A percentile compares a stretch with the other conserved stretches of the same genome.
phyloP scores from a whole-genome alignment of 352 stramenopile species.

The Pythium folliculosum region DNA sequence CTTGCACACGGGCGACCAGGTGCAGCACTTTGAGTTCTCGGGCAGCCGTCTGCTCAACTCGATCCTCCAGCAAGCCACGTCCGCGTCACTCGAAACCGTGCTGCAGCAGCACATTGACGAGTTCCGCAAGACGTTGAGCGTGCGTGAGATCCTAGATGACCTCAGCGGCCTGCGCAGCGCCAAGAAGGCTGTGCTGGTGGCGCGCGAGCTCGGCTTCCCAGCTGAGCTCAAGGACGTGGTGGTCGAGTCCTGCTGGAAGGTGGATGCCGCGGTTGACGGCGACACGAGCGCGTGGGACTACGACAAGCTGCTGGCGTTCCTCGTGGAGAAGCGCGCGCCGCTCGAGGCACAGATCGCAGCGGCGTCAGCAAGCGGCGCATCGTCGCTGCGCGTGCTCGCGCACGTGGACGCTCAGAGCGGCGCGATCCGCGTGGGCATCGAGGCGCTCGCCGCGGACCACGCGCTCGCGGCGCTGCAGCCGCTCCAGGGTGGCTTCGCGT shows the following conservation, averaged over 20 bases:
- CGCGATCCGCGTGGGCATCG: slow-evolving; percentile 54
- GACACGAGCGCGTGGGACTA: slow-evolving; percentile 51
- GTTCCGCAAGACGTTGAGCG: slow-evolving; percentile 50
- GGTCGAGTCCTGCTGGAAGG: slow-evolving; percentile 50
- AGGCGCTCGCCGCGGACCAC: slow-evolving; percentile 43
- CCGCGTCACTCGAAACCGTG: slow-evolving; percentile 50
- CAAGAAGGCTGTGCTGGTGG: slow-evolving; percentile 92
- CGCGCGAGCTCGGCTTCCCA: slow-evolving; percentile 91
- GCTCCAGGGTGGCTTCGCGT: slow-evolving; percentile 74
- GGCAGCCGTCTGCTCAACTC: slow-evolving; percentile 88
- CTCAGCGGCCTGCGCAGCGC: slow-evolving; percentile 87
- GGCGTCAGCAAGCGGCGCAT: slow-evolving; percentile 23
- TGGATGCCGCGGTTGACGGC: slow-evolving; percentile 22
- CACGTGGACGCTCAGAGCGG: slow-evolving; percentile 50
- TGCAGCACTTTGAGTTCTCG: slow-evolving; percentile 89
- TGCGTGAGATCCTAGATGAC: slow-evolving; percentile 91
- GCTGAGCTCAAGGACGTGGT: slow-evolving; percentile 71
- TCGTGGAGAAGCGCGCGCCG: slow-evolving; percentile 41
- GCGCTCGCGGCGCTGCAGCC: slow-evolving; percentile 65
- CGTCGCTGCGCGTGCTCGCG: slow-evolving; percentile 54
- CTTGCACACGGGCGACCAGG: slow-evolving; percentile 90
- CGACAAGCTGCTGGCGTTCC: slow-evolving; percentile 56
- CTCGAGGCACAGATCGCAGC: slow-evolving; percentile 47
- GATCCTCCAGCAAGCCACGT: slow-evolving; percentile 57
- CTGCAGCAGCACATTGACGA: slow-evolving; percentile 64